phyloP scores from a whole-genome alignment of 179 eudicot species.

The Dionaea muscipula region DNA sequence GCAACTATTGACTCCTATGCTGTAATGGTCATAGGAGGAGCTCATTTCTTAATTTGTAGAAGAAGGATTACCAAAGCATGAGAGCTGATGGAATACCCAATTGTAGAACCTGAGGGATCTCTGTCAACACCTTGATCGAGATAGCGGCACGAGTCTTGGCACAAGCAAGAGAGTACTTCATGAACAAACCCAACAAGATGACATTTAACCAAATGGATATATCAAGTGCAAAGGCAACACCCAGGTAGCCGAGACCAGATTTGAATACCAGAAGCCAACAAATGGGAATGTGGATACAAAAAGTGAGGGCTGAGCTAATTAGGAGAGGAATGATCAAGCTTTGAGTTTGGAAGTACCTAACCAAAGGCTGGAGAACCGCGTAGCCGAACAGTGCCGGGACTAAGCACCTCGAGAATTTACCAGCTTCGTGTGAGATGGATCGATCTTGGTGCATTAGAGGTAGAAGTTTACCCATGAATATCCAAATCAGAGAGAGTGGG shows the following conservation, averaged over 20 bases:
- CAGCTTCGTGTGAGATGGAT: conserved; percentile 32
- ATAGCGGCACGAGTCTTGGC: conserved; percentile 21
- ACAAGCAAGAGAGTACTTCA: conserved; percentile 30
- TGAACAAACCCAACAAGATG: conserved; percentile 20
- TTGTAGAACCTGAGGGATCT: conserved; percentile 24
- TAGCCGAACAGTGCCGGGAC: conserved; percentile 28
- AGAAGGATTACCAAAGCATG: conserved; percentile 27
- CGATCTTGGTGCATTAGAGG: conserved; percentile 33
- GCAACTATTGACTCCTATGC: background rate
- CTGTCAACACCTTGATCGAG: conserved; percentile 21
- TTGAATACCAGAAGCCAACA: conserved; percentile 37
- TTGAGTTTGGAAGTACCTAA: conserved; percentile 35
- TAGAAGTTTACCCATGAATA: conserved; percentile 21
- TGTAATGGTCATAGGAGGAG: background rate
- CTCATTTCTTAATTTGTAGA: background rate
- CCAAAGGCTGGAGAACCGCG: conserved; percentile 25
- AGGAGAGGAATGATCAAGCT: conserved; percentile 33
- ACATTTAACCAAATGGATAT: conserved; percentile 30
- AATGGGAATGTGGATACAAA: conserved; percentile 27
- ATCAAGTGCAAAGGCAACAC: conserved; percentile 29
- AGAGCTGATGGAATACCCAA: conserved; percentile 33
- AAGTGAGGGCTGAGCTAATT: conserved; percentile 15
- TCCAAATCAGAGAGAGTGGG: conserved; percentile 31
- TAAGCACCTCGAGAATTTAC: conserved; percentile 22
- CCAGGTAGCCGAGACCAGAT: conserved; percentile 21